Conservation (phyloP, 768 basidiomycete genomes). For the Amanita thiersii region DNA sequence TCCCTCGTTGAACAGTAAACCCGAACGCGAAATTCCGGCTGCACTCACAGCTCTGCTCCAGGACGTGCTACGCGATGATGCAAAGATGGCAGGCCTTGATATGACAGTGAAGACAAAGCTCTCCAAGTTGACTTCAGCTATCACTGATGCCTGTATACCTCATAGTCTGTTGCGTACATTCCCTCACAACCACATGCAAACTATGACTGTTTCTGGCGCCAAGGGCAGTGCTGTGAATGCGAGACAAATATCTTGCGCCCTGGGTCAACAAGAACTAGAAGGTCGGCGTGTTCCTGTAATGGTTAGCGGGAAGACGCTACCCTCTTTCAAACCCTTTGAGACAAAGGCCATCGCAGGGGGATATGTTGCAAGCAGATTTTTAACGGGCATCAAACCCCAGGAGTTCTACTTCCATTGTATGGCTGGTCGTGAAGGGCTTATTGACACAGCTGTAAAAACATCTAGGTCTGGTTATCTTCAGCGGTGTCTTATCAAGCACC, state of each 20-base stretch:
- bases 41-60: slow-evolving; percentile 67
- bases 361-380: slow-evolving; percentile 95
- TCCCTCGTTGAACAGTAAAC: slow-evolving; percentile 54
- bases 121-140: slow-evolving; percentile 80
- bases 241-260: slow-evolving; percentile 93
- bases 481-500: slow-evolving; percentile 95
- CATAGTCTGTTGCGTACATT: slow-evolving; percentile 84
- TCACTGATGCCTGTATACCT: slow-evolving; percentile 85
- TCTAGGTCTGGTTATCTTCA: slow-evolving; percentile 97
- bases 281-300: slow-evolving; percentile 98
- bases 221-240: slow-evolving; percentile 98
- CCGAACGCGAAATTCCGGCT: slow-evolving; percentile 44
- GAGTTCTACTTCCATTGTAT: slow-evolving; percentile 99
- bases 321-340: slow-evolving; percentile 95
- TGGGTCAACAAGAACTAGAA: slow-evolving; percentile 97
- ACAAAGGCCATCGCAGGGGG: slow-evolving; percentile 98
- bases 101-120: slow-evolving; percentile 83
- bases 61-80: slow-evolving; percentile 90
- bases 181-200: slow-evolving; percentile 98
- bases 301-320: slow-evolving; percentile 98
- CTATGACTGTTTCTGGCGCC: slow-evolving; percentile 96
- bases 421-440: slow-evolving; percentile 98
- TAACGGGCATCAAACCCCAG: slow-evolving; percentile 96
- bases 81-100: slow-evolving; percentile 96
- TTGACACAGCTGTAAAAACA: slow-evolving; percentile 99